These are phyloP conservation scores for Chalciporus sphaerocephalus DNA, from an alignment of 768 basidiomycete species.

Conservation along the genomic window DNA sequence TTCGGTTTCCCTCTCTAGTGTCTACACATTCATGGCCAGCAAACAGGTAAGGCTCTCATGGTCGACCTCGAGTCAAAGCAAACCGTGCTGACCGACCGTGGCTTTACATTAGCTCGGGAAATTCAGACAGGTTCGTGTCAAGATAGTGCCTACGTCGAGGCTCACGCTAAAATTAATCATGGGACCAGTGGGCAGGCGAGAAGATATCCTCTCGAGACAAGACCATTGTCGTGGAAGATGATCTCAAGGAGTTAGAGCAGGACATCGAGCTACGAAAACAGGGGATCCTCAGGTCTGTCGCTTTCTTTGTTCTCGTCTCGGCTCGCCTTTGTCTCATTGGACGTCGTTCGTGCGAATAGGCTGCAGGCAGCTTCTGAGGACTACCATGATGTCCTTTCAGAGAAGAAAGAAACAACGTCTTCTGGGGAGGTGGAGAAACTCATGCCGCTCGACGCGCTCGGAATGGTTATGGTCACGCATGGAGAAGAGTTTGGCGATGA, in stretches of 20 bases:
- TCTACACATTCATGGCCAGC: conserved; percentile 50
- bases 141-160: conserved; percentile 1
- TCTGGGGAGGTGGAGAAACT: conserved; percentile 65
- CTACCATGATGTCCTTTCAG: conserved; percentile 67
- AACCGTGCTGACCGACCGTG: neutral
- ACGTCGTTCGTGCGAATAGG: conserved; percentile 35
- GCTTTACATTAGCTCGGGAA: conserved; percentile 58
- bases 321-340: neutral
- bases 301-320: neutral
- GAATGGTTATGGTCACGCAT: conserved; percentile 81
- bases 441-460: conserved; percentile 71
- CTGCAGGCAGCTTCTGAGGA: conserved; percentile 66
- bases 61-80: neutral
- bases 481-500: conserved; percentile 79
- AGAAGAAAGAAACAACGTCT: conserved; percentile 67
- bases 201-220: conserved; percentile 83
- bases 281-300: conserved; percentile 65
- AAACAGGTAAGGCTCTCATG: conserved; percentile 47
- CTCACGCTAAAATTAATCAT: conserved; percentile 17
- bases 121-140: conserved; percentile 59
- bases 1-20: conserved; percentile 1
- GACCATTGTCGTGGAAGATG: conserved; percentile 62
- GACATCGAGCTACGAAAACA: conserved; percentile 79
- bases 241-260: conserved; percentile 75
- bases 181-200: conserved; percentile 77